Base-by-base conservation (phyloP, 2,329 filamentous ascomycete species). In the Aspergillus sp. region DNA sequence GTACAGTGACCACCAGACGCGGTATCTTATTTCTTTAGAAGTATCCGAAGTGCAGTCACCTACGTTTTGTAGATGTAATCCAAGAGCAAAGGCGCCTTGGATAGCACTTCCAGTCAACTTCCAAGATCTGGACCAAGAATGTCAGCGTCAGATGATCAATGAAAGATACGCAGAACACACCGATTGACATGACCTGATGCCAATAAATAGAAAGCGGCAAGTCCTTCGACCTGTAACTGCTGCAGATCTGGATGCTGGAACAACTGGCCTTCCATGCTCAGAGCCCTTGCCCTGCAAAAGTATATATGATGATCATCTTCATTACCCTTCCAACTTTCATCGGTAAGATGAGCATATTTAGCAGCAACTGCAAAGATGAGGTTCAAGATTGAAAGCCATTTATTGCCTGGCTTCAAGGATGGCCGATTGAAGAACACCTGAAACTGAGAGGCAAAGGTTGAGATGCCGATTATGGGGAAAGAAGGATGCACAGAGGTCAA, bases 1-100 rank as follows among this genome's bases (percentile, higher is more conserved):
- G 51, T 72, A 71, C 19, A 74, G 50, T 20, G 71, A 66, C 67
- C 70, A 73, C 72, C 72, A 74, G 17, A 73, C 64, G 15, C 70
- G 66, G 49, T 72, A 72, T 39, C 70, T 63, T 27, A 70, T 67
- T 50, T 73, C 70, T 43, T 71, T 73, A 17, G 69, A 68, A 6
- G 59, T 64, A 48, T 72, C 65, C 2, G 66, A 63, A 22, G 68
- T 64, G 30, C 58, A 61, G 5, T 49, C 47, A 23, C 66, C 69
- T 5, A 68, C 59, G 37, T 72, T 73, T 37, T 63, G 65, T 48
- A 74, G 56, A 53, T 74, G 70, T 43, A 74, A 53, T 4, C 71
- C 71, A 47, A 74, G 59, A 15, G 69, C 62, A 39, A 69, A 58
- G 4, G 71, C 68, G 12, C 63, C 65, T 42, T 70, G 64, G 25